Percentiles rank a stretch among this genome's conserved stretches.
These are phyloP conservation scores for Kwoniella heveanensis DNA, from an alignment of 768 basidiomycete genomes.

Conservation along the genomic window DNA sequence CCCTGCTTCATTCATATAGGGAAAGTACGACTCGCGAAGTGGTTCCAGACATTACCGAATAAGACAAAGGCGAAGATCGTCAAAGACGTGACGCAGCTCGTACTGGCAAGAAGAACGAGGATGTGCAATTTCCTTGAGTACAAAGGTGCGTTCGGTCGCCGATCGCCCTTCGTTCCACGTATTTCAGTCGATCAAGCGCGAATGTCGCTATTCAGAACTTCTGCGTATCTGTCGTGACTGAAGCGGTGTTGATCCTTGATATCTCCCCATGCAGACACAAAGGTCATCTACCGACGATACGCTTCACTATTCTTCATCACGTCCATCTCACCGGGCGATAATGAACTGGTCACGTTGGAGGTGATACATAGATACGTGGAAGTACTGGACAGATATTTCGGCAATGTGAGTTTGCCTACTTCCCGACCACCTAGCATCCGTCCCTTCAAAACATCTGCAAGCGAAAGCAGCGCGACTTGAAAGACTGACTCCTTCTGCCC, in stretches of 20 bases:
- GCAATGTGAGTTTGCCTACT: constrained; percentile 84
- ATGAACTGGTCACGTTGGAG: constrained; percentile 88
- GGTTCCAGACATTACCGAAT: constrained; percentile 82
- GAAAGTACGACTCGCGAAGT: constrained; percentile 92
- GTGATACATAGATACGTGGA: constrained; percentile 94
- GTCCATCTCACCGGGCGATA: constrained; percentile 79
- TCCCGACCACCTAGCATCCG: neutral
- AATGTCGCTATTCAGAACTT: no score
- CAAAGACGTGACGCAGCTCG: constrained; percentile 91
- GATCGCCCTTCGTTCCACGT: no score
- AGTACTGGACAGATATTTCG: constrained; percentile 79
- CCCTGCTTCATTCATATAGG: no score
- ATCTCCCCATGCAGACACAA: constrained; percentile 61
- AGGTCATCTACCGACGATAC: constrained; percentile 93
- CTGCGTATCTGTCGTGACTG: neutral
- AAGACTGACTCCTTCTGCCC: no score
- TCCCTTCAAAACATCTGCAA: no score
- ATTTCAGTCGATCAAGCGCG: no score
- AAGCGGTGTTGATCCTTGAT: neutral
- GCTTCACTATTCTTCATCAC: constrained; percentile 94
- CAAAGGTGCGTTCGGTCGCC: constrained; percentile 65
- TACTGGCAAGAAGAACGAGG: constrained; percentile 78
- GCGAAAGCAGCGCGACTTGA: no score
- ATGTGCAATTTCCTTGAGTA: constrained; percentile 98
- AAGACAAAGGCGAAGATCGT: constrained; percentile 87